Conservation (phyloP, 352 stramenopile species). For the Phytophthora ohioensis region DNA sequence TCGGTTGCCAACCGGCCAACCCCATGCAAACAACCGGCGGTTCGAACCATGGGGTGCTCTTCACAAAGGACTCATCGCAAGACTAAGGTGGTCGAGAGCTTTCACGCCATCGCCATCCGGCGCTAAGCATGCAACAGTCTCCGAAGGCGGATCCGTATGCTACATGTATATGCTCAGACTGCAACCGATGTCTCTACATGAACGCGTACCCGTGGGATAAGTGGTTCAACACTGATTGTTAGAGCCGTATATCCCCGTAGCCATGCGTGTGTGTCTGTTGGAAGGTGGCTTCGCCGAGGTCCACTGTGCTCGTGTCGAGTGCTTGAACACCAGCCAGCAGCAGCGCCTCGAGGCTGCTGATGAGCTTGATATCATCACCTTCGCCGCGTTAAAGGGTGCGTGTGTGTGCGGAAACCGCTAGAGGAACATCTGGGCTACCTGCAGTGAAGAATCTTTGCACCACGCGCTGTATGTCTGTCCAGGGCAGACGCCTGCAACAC, state of each 20-base stretch:
- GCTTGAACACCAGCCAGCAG: neutral
- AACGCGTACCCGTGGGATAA: constrained; percentile 27
- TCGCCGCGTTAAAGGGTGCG: constrained; percentile 4
- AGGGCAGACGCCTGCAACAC: constrained; percentile 14
- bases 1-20: neutral
- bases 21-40: too few relatives aligned
- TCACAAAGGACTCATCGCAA: constrained; percentile 27
- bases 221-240: constrained; percentile 33
- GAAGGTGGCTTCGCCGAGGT: constrained; percentile 24
- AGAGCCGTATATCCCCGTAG: constrained; percentile 31
- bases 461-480: constrained; percentile 23
- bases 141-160: constrained; percentile 31
- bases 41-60: neutral
- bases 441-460: constrained; percentile 31
- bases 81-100: constrained; percentile 20
- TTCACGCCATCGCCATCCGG: constrained; percentile 36
- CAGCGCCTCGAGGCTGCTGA: constrained; percentile 6
- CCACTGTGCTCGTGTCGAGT: constrained; percentile 15
- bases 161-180: constrained; percentile 15
- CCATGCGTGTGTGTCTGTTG: constrained; percentile 10
- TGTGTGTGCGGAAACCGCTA: constrained; percentile 23
- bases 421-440: constrained; percentile 28
- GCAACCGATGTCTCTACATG: constrained; percentile 21
- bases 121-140: constrained; percentile 35
- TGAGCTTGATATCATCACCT: constrained; percentile 20